A percentile compares a stretch with the other conserved stretches of the same genome.
These are phyloP conservation scores for Cynara cardunculus DNA, from an alignment of 129 eudicot genomes.

Conservation along the genomic window DNA sequence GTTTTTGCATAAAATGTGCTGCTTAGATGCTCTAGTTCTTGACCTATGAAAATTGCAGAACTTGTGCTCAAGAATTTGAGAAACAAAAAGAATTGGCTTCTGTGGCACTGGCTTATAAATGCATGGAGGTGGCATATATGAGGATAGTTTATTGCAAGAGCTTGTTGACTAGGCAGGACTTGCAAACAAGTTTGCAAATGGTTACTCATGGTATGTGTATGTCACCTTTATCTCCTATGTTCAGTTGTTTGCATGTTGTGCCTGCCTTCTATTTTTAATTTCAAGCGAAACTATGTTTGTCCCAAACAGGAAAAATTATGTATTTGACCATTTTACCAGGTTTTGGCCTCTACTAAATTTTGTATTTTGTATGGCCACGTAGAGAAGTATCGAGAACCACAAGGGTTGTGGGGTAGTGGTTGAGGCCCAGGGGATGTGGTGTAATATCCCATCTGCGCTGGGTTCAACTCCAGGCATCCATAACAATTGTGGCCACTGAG, in stretches of 20 bases:
- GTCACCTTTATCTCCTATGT: neutral
- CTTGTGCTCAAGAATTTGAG: conserved; percentile 73
- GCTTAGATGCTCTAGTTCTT: conserved; percentile 8
- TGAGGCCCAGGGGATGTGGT: too few relatives aligned
- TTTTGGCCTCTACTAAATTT: neutral
- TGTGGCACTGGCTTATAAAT: conserved; percentile 90
- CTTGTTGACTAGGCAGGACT: conserved; percentile 43
- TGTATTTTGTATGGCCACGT: neutral
- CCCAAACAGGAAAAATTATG: neutral
- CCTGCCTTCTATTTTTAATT: neutral
- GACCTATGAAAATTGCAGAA: conserved; percentile 42
- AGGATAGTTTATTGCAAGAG: conserved; percentile 69
- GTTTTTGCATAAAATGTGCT: neutral
- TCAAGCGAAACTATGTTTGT: neutral
- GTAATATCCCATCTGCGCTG: too few relatives aligned
- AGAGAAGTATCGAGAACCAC: neutral
- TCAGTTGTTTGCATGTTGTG: neutral
- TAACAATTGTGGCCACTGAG: too few relatives aligned
- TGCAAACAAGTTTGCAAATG: conserved; percentile 64
- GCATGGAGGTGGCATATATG: conserved; percentile 90
- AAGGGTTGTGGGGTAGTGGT: too few relatives aligned
- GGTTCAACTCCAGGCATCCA: too few relatives aligned
- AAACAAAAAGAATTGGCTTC: conserved; percentile 63
- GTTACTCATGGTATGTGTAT: conserved; percentile 55
- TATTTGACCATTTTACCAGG: neutral